A percentile compares a stretch with the other conserved stretches of the same genome.
Conservation (phyloP, 352 stramenopile genomes). For the Globisporangium apiculatum region DNA sequence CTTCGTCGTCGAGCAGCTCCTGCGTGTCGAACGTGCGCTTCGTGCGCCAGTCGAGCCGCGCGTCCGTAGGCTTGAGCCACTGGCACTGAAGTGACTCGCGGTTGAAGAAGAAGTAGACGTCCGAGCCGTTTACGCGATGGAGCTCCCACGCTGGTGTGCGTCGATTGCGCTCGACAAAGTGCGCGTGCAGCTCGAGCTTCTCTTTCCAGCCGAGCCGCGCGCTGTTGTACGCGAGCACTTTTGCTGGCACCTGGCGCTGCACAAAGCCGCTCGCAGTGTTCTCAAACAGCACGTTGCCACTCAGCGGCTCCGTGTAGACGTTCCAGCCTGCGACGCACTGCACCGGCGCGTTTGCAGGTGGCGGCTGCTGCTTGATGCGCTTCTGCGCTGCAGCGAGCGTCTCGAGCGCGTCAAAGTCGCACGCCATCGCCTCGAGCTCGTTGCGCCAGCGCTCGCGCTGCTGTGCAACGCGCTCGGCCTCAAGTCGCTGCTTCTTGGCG, state of each 20-base stretch:
- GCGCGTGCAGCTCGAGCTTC: conserved; percentile 34
- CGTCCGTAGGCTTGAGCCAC: conserved; percentile 40
- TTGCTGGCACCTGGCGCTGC: conserved; percentile 47
- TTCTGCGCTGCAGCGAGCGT: conserved; percentile 30
- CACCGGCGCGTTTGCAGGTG: conserved; percentile 1
- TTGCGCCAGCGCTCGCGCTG: conserved; percentile 31
- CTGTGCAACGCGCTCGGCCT: conserved; percentile 25
- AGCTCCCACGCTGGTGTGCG: conserved; percentile 49
- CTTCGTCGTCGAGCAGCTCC: conserved; percentile 38
- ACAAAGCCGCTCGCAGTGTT: conserved; percentile 53
- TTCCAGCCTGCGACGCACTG: conserved; percentile 24
- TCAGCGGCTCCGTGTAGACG: conserved; percentile 46
- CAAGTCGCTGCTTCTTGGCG: conserved; percentile 19
- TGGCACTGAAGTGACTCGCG: conserved; percentile 37
- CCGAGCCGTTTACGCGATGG: conserved; percentile 39
- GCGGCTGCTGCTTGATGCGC: conserved; percentile 18
- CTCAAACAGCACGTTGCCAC: conserved; percentile 54
- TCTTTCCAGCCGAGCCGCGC: conserved; percentile 56
- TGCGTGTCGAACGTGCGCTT: conserved; percentile 46
- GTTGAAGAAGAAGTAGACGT: conserved; percentile 78
- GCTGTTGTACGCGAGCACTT: conserved; percentile 23
- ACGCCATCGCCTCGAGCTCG: conserved; percentile 29
- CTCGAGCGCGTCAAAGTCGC: conserved; percentile 51
- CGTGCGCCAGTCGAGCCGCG: conserved; percentile 37
- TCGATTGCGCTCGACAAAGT: conserved; percentile 50